Base-by-base conservation (phyloP, 2,329 filamentous ascomycete species). In the Fusarium denticulatum region DNA sequence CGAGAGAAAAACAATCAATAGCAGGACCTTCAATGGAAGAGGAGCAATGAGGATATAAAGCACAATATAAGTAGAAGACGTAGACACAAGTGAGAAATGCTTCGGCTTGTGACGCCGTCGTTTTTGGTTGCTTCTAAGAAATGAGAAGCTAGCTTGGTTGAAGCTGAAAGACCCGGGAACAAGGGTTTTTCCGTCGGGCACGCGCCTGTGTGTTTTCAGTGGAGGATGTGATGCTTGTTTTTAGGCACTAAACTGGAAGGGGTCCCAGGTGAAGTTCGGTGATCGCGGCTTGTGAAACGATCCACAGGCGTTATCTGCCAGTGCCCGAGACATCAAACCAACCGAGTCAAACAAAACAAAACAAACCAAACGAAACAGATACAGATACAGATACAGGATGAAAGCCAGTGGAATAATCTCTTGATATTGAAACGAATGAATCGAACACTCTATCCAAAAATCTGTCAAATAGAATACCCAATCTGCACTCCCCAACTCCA, bases 171-270 rank as follows among this genome's bases (percentile, higher is more conserved):
- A 52, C 26, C 24, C 37, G 24, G 75, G 75, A 74, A 74, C 56
- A 67, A 49, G 67, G 63, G 75, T 77, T 77, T 77, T 77, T 77
- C 75, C 75, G 75, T 55, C 13, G n/a, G 30, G 16, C 47, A 50
- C 60, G 70, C 39, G 61, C 36, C 24, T 24, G 45, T 42, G 32
- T 36, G n/a, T 16, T 22, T 45, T 28, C 24, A 30, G 55, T 42
- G 30, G 26, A n/a, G 42, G 56, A 49, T 52, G 60, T 52, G 60
- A 66, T 42, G 49, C 61, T 66, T 67, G 49, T 49, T 66, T 66
- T 26, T 64, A 14, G 18, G 22, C 47, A 65, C 75, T 76, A 75
- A 64, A 52, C 64, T 58, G 20, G 24, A 63, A 56, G 22, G 24
- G 64, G 53, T 13, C 20, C 20, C 9, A 76, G 68, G 68, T 64